Evolutionary conservation across 208 protist species (phyloP), one percentile per base, ranked within the genome.

Genomic region (Trypanosoma conorhini): DNA sequence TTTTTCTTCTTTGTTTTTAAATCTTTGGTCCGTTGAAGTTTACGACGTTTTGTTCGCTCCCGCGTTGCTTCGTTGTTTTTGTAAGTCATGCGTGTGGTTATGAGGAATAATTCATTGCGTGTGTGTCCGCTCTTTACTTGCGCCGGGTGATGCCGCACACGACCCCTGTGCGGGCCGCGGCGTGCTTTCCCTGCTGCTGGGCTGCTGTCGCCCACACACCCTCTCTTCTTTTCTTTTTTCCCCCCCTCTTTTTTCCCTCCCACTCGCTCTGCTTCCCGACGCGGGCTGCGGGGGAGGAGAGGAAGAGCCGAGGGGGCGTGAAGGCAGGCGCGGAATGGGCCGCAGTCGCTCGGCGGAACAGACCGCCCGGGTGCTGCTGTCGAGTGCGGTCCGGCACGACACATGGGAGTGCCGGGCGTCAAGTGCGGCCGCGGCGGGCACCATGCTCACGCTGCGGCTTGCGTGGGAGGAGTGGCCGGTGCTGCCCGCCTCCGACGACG

Each of bases 381-480:
- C 88, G 31, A 93, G 83, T 67, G 91, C 88, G 38, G 91, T 94
- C 30, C 82, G 91, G 46, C 85, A 96, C 70, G 91, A 96, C 67
- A 94, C 91, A 24, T 94, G 82, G 82, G 91, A 96, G 65, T 82
- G 74, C 57, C 81, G 58, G 24, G 73, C 81, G 24, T 82, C 86
- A 4, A 83, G 70, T 1, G 69, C 74, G 15, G 81, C 81, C 8
- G 79, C 77, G 26, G 69, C 57, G 19, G 81, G 64, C 26, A 64
- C 68, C 24, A 82, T 83, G 13, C 68, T 90, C 50, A 74, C 72
- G 10, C 66, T 92, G n/a, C 58, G 75, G 13, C 22, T 83, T 31
- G 33, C 58, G 0, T 67, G 77, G 54, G 74, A 88, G 52, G 44
- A 63, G 8, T 35, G 83, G 28, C 65, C 77, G 7, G 28, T 60